Base-by-base conservation (phyloP, 2,329 filamentous ascomycete genomes). In the Sarocladium brachiariae region DNA sequence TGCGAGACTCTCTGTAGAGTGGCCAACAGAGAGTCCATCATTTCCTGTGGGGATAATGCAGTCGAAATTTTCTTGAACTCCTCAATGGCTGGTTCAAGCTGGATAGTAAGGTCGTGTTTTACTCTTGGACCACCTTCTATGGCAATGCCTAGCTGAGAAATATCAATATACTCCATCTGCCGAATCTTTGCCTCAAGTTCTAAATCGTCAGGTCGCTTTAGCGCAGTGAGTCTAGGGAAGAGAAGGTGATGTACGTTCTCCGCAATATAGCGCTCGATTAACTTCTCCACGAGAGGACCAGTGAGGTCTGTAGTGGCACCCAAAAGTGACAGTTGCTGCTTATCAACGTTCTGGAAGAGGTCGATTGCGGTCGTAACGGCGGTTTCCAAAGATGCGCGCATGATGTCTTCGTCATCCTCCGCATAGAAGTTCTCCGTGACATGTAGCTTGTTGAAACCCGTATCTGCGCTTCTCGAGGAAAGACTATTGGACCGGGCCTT, bases 361-460 rank as follows among this genome's bases (percentile, higher is more conserved):
- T 99, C 93, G 57, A 99, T 97, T 0, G 91, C 93, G 9, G 87
- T 81, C 9, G 89, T 96, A 10, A 99, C 88, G 1, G 92, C 91
- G 1, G 88, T 95, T 68, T 99, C 93, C 13, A 97, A 72, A 14
- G 90, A 89, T 19, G 84, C 84, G 51, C 92, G 79, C 84, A 99
- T 92, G 25, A 89, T 77, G 57, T 95, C 87, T 65, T 97, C 93
- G 57, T 96, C 91, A 53, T 96, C 90, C 58, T 93, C 89, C 45
- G 88, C 82, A 61, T 86, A 90, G 53, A 86, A 83, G 49, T 84
- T 71, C 61, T 86, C 80, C 27, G 76, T 75, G 46, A 78, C 75
- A 0, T 75, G 77, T 2, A 75, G 59, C 11, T 66, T 66, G 33
- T 59, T 60, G 11, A 58, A 57, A 3, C 60, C 65, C 2, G 58